Conservation (phyloP, 164 flowering plant species). For the Nymphaea thermarum region DNA sequence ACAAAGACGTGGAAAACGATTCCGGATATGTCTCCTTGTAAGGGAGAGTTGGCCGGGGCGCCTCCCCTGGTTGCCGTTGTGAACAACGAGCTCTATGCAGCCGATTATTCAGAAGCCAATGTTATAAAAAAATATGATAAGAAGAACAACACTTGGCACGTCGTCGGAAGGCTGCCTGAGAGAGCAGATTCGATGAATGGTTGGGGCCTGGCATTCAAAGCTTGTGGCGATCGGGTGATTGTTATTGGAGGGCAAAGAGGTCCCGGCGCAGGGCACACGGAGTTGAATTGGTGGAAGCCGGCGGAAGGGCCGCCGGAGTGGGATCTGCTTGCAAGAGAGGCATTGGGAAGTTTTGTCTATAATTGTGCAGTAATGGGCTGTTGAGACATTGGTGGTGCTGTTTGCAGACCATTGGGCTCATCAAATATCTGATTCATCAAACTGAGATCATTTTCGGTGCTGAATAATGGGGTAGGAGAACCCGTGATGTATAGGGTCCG, state of each 20-base stretch:
- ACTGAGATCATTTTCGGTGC: background rate
- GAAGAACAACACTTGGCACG: conserved; percentile 17
- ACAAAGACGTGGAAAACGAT: conserved; percentile 27
- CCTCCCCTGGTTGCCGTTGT: conserved; percentile 39
- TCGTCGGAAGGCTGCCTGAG: conserved; percentile 22
- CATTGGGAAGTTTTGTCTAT: conserved; percentile 24
- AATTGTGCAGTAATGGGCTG: conserved; percentile 37
- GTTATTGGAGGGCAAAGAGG: conserved; percentile 34
- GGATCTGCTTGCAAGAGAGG: conserved; percentile 19
- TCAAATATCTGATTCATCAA: background rate
- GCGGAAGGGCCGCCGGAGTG: conserved; percentile 14
- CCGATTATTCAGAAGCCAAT: conserved; percentile 19
- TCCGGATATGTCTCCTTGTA: conserved; percentile 20
- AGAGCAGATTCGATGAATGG: conserved; percentile 28
- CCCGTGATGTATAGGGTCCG: background rate
- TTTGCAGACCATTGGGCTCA: background rate
- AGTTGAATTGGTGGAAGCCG: conserved; percentile 27
- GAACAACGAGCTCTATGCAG: conserved; percentile 28
- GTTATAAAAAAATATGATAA: conserved; percentile 31
- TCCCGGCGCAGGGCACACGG: conserved; percentile 17
- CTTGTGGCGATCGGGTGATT: conserved; percentile 25
- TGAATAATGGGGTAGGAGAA: background rate
- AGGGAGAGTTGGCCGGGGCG: conserved; percentile 9
- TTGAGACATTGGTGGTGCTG: conserved; percentile 1
- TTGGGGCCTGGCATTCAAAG: conserved; percentile 38